Base-by-base conservation (phyloP, 1,139 yeast genomes). In the Wickerhamomyces sp. region DNA sequence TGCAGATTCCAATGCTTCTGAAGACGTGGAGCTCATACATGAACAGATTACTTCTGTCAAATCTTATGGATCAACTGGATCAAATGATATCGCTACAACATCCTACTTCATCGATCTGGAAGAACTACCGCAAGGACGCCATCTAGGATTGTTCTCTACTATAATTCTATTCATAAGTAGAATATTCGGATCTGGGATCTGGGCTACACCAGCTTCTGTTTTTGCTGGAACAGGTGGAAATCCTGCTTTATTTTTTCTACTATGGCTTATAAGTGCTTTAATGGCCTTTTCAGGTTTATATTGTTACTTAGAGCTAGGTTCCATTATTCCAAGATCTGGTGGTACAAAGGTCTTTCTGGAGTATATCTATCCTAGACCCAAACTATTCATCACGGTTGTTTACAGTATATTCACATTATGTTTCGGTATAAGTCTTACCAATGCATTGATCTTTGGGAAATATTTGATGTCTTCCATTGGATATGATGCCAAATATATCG, bases 171-270 rank as follows among this genome's bases (percentile, higher is more conserved):
- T 81, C 49, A 70, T 83, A 4, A 77, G 86, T 19, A 64, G 89
- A 44, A 82, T 83, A 32, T 67, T 83, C n/a, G 92, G 92, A 0
- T 78, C 88, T 1, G 92, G 92, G 0, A 82, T 83, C 15, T 81
- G 83, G 61, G 81, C 88, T 14, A 76, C 81, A 1, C 81, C 90
- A 0, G 73, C 85, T 15, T 76, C 81, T 19, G 76, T 83, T 28
- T 81, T 74, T 52, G 72, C 71, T 33, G 83, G 81, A 50, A 76
- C 80, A 51, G 90, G 89, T 17, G 78, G 86, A 21, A 79, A 83
- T 3, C 76, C 81, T 2, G 61, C 70, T 24, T 54, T 79, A 33
- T 83, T 81, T 56, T 72, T 81, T 36, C 44, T 66, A 0, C 74
- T 83, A 1, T 83, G 92, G 92, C 30, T 68, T 3, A 49, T 78